Conservation (phyloP, 1,284 basidiomycete species). For the Cutaneotrichosporon cyanovorans region DNA sequence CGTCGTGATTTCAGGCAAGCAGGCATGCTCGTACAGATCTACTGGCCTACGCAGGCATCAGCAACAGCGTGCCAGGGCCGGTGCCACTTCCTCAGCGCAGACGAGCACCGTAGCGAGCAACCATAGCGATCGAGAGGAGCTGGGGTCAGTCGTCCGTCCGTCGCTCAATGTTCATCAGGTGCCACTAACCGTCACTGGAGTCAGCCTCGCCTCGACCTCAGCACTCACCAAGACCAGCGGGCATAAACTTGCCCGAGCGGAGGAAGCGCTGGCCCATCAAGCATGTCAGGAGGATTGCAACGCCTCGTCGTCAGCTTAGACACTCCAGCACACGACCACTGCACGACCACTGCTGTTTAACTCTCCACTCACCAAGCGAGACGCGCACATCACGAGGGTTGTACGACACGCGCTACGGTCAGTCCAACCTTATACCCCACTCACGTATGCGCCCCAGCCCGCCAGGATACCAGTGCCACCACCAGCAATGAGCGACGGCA, state of each 20-base stretch:
- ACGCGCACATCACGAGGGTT: conserved; percentile 26
- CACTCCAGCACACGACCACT: background rate
- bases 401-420: conserved; percentile 21
- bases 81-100: background rate
- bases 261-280: conserved; percentile 31
- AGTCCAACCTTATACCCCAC: conserved; percentile 3
- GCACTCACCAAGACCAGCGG: conserved; percentile 37
- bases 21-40: too few species aligned
- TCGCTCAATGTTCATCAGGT: conserved; percentile 9
- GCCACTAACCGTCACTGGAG: too few species aligned
- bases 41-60: too few species aligned
- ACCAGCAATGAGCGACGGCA: conserved; percentile 33
- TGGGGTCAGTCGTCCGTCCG: conserved; percentile 3
- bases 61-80: too few species aligned
- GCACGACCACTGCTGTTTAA: background rate
- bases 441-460: conserved; percentile 35
- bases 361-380: conserved; percentile 19
- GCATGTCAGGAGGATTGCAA: conserved; percentile 18
- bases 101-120: conserved; percentile 11
- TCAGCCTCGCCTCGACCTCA: background rate
- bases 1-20: too few species aligned
- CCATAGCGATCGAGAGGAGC: conserved; percentile 13
- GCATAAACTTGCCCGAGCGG: conserved; percentile 38
- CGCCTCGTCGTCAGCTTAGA: conserved; percentile 13
- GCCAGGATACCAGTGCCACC: conserved; percentile 22